Conservation (phyloP, 2,329 filamentous ascomycete genomes). For the Huntiella omanensis region DNA sequence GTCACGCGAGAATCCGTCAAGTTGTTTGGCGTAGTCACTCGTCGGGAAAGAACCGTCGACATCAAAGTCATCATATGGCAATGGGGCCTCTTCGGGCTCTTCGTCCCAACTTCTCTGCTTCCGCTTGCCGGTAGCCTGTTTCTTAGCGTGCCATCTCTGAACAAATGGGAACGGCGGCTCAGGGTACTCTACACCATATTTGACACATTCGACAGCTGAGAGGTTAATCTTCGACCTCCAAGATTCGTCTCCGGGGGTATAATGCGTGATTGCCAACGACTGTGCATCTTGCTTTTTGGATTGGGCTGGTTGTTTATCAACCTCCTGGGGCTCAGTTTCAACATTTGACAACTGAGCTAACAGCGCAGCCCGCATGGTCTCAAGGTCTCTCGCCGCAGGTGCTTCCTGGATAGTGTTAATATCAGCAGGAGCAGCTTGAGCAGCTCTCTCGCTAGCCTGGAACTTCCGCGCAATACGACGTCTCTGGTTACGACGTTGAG, state of each 20-base stretch:
- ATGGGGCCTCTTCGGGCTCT: constrained; percentile 21
- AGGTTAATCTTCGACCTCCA: constrained; percentile 63
- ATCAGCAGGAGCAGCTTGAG: no score
- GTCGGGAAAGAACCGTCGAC: background rate
- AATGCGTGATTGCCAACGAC: no score
- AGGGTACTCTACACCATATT: constrained; percentile 47
- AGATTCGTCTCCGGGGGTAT: constrained; percentile 22
- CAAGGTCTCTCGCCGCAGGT: background rate
- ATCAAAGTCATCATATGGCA: constrained; percentile 10
- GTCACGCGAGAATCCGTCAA: no score
- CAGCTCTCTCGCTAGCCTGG: no score
- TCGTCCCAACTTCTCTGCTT: constrained; percentile 22
- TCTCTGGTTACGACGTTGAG: constrained; percentile 9
- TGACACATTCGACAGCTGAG: constrained; percentile 65
- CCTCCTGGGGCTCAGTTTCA: background rate
- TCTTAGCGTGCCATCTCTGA: constrained; percentile 57
- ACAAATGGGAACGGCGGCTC: constrained; percentile 78
- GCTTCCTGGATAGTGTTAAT: no score
- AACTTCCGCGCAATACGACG: constrained; percentile 2
- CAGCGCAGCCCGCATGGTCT: background rate
- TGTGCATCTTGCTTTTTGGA: no score
- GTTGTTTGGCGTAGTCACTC: no score
- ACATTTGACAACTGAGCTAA: background rate
- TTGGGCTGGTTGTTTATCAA: constrained; percentile 10
- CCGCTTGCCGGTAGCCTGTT: constrained; percentile 43